Evolutionary conservation across 257 asterid species (phyloP).

Genomic region (Eustoma russellianum): DNA sequence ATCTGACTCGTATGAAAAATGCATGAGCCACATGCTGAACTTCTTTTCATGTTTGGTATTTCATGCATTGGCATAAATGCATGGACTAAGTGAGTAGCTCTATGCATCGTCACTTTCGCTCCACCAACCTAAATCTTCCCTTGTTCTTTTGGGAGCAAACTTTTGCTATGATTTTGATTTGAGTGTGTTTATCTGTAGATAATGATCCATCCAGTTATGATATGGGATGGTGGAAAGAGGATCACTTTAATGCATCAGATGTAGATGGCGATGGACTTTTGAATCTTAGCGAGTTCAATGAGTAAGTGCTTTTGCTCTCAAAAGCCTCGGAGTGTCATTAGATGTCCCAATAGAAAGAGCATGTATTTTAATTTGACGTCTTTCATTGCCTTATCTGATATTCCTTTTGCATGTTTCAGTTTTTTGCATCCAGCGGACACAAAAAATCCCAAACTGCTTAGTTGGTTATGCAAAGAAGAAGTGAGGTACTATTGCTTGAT

Average conservation of each 20-base stretch:
- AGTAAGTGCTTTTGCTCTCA: slow-evolving; percentile 42
- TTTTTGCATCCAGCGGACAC: slow-evolving; percentile 95
- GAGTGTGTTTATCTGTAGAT: slow-evolving; percentile 23
- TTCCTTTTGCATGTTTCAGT: slow-evolving; percentile 29
- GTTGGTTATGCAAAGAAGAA: slow-evolving; percentile 92
- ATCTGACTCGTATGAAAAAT: too few relatives aligned
- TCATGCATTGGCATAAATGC: too few relatives aligned
- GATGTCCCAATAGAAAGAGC: neutral
- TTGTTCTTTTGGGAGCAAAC: too few relatives aligned
- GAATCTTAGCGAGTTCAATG: slow-evolving; percentile 82
- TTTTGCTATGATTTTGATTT: too few relatives aligned
- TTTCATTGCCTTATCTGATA: slow-evolving; percentile 10
- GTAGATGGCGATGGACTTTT: slow-evolving; percentile 72
- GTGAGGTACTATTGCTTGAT: slow-evolving; percentile 45
- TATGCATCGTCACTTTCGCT: too few relatives aligned
- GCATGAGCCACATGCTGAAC: too few relatives aligned
- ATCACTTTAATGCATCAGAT: slow-evolving; percentile 93
- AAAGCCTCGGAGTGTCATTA: neutral
- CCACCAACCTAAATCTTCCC: too few relatives aligned
- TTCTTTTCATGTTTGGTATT: too few relatives aligned
- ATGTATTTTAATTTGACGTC: neutral
- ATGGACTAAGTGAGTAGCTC: too few relatives aligned
- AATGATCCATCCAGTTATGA: slow-evolving; percentile 58
- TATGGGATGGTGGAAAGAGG: slow-evolving; percentile 98
- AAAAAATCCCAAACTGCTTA: slow-evolving; percentile 57